Evolutionary conservation across 169 alveolate genomes (phyloP).

Genomic region (Plasmodium ovale): DNA sequence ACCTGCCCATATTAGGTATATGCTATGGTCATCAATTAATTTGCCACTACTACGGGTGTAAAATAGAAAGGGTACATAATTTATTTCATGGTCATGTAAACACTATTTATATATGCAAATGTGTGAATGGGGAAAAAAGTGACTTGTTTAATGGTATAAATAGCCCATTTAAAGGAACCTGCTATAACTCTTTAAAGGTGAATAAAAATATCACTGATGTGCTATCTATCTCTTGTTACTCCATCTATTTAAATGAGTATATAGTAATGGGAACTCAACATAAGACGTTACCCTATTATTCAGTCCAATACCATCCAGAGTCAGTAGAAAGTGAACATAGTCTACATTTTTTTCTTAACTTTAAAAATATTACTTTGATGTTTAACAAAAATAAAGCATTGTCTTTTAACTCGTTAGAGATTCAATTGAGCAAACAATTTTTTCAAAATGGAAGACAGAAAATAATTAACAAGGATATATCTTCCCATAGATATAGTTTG

Average conservation of each 20-base stretch:
- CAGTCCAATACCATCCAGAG: constrained; percentile 84
- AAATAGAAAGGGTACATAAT: constrained; percentile 47
- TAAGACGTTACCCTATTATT: constrained; percentile 70
- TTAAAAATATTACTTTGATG: constrained; percentile 32
- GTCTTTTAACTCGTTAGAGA: neutral
- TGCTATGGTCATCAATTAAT: constrained; percentile 65
- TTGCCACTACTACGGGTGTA: constrained; percentile 43
- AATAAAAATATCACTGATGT: neutral
- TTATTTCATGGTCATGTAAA: constrained; percentile 60
- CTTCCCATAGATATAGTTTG: neutral
- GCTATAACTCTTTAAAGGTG: constrained; percentile 55
- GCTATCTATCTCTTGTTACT: constrained; percentile 36
- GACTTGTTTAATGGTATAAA: constrained; percentile 47
- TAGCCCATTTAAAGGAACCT: constrained; percentile 21
- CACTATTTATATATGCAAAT: constrained; percentile 30
- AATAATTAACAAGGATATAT: neutral
- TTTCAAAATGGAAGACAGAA: neutral
- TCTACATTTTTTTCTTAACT: constrained; percentile 26
- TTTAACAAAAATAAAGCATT: neutral
- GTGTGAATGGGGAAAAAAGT: neutral
- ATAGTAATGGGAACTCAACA: constrained; percentile 81
- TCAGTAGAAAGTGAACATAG: constrained; percentile 79
- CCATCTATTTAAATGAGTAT: constrained; percentile 23
- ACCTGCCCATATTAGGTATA: constrained; percentile 41
- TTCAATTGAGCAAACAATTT: constrained; percentile 8